phyloP scores from a whole-genome alignment of 805 yeast genomes.

The Pichia gijzeniarum region DNA sequence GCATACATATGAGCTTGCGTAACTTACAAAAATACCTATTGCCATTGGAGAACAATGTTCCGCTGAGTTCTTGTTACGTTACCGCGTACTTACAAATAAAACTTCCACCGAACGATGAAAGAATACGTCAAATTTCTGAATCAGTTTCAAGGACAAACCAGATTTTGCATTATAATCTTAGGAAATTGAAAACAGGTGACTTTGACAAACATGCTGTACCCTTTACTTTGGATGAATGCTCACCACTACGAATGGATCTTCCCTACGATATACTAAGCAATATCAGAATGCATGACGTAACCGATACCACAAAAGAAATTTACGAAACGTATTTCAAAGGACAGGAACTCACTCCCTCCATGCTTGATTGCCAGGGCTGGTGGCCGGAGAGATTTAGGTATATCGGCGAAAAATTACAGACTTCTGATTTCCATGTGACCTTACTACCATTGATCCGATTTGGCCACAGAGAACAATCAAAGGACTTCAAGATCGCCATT shows the following conservation, averaged over 20 bases:
- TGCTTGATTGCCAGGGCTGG: neutral
- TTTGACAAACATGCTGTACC: neutral
- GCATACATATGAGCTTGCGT: neutral
- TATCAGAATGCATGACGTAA: neutral
- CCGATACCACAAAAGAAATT: neutral
- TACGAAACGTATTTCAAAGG: neutral
- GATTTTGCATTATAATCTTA: neutral
- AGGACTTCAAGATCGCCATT: no score
- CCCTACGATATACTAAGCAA: constrained; percentile 1
- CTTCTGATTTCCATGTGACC: constrained; percentile 13
- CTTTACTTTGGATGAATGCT: constrained; percentile 1
- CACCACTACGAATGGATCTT: neutral
- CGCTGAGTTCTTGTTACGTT: neutral
- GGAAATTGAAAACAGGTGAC: neutral
- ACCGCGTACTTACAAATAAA: constrained; percentile 2
- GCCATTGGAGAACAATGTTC: neutral
- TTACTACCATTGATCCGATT: constrained; percentile 24
- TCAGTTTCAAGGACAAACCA: constrained; percentile 2
- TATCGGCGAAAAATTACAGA: neutral
- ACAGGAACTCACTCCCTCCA: neutral
- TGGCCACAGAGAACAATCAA: constrained; percentile 2
- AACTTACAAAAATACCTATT: constrained; percentile 2
- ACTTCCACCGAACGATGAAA: neutral
- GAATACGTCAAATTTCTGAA: neutral
- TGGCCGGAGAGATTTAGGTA: constrained; percentile 23